Percentiles rank a stretch among this genome's conserved stretches.
Conservation (phyloP, 2,329 filamentous ascomycete genomes). For the Aureobasidium sp. region DNA sequence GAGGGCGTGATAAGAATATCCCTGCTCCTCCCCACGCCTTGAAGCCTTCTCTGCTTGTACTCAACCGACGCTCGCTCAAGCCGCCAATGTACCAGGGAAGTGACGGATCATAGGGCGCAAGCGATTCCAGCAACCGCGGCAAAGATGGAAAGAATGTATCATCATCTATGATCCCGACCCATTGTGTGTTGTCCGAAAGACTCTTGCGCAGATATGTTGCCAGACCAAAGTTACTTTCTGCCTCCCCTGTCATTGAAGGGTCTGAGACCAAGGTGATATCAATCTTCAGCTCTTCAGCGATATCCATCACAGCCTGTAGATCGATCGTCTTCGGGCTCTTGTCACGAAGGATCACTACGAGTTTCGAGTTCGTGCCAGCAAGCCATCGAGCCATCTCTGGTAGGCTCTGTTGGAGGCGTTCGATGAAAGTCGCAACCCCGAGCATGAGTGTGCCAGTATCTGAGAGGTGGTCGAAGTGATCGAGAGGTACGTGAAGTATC, state of each 20-base stretch:
- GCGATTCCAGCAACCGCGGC: conserved; percentile 15
- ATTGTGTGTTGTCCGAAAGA: conserved; percentile 15
- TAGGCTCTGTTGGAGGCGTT: neutral
- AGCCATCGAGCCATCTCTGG: neutral
- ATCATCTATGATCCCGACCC: conserved; percentile 23
- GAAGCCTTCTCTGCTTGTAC: neutral
- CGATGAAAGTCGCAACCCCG: neutral
- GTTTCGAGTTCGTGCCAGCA: neutral
- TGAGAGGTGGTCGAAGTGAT: neutral
- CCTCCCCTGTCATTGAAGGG: neutral
- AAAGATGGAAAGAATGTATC: conserved; percentile 23
- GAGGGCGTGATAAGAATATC: neutral
- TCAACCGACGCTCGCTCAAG: neutral
- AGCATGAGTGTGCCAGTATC: neutral
- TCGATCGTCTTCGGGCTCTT: neutral
- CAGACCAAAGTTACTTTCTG: neutral
- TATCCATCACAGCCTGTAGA: neutral
- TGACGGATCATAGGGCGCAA: conserved; percentile 8
- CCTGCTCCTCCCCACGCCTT: neutral
- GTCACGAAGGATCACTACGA: neutral
- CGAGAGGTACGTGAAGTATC: too few species aligned
- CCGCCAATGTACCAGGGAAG: neutral
- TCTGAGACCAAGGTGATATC: neutral
- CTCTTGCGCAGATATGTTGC: conserved; percentile 10
- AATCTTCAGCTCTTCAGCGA: neutral